Evolutionary conservation across 352 stramenopile species (phyloP).

Genomic region (Stephanocyclus meneghinianus): DNA sequence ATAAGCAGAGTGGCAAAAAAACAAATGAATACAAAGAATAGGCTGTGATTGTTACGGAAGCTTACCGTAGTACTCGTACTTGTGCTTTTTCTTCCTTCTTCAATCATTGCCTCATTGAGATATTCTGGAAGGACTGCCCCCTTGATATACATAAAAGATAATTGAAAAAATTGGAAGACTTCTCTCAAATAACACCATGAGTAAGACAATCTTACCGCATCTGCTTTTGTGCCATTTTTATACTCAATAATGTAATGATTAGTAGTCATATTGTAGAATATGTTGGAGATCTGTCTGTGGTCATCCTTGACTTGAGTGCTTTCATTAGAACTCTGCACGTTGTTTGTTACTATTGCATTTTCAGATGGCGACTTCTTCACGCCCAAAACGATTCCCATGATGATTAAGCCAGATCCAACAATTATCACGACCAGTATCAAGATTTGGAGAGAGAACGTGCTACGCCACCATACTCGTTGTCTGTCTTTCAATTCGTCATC

Average conservation of each 20-base stretch:
- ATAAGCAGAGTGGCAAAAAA: not conserved
- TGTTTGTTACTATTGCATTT: not conserved
- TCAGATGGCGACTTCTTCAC: not conserved
- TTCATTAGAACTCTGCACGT: not conserved
- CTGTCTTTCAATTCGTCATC: not conserved
- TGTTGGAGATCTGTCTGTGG: not conserved
- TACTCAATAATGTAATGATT: slow-evolving; percentile 12
- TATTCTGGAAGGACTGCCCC: not conserved
- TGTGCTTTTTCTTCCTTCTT: not conserved
- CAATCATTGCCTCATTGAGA: not conserved
- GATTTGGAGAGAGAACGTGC: not conserved
- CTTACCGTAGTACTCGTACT: not conserved
- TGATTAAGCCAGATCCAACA: not conserved
- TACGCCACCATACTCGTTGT: not conserved
- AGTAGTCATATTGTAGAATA: not conserved
- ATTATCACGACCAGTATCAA: not conserved
- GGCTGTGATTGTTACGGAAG: not conserved
- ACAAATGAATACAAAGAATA: not conserved
- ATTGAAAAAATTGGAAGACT: not conserved
- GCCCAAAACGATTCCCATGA: not conserved
- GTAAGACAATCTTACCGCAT: not conserved
- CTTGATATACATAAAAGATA: not conserved
- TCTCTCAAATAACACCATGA: not conserved
- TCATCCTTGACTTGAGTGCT: not conserved
- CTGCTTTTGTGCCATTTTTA: not conserved